Percentiles rank a stretch among this genome's conserved stretches.
Evolutionary conservation across 495 filamentous ascomycete genomes (phyloP).

Genomic region (Lepidopterella palustris): DNA sequence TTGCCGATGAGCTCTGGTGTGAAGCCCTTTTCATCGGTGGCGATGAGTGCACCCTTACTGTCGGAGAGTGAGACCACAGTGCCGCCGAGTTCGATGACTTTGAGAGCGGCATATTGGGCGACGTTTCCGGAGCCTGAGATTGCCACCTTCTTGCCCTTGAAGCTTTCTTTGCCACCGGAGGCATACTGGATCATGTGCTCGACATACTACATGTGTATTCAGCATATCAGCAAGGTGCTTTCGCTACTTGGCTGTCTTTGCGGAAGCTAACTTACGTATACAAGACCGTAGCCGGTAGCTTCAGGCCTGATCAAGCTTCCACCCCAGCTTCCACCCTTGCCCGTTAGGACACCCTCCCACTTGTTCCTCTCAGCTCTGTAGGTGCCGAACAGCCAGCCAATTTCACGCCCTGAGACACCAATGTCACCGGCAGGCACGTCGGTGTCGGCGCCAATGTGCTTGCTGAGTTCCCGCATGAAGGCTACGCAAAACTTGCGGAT

Average conservation of each 20-base stretch:
- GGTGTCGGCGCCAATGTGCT: constrained; percentile 94
- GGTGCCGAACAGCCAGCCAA: constrained; percentile 91
- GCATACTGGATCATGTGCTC: constrained; percentile 91
- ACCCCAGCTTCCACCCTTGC: constrained; percentile 90
- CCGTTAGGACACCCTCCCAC: constrained; percentile 94
- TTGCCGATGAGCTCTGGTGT: constrained; percentile 65
- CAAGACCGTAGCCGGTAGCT: constrained; percentile 93
- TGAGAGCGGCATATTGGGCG: constrained; percentile 94
- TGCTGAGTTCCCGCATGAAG: constrained; percentile 92
- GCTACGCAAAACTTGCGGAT: constrained; percentile 95
- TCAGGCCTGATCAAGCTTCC: constrained; percentile 92
- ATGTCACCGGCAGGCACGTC: constrained; percentile 96
- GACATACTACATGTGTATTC: constrained; percentile 53
- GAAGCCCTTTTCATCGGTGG: constrained; percentile 59
- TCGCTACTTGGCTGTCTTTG: background rate
- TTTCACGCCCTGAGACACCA: constrained; percentile 80
- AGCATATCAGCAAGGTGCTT: background rate
- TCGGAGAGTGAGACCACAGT: constrained; percentile 92
- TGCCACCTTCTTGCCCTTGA: constrained; percentile 87
- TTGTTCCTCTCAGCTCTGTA: constrained; percentile 83
- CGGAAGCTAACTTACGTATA: constrained; percentile 55
- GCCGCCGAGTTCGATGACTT: constrained; percentile 92
- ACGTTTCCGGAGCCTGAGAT: constrained; percentile 98
- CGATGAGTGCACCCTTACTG: constrained; percentile 76
- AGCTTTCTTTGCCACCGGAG: constrained; percentile 69